Base-by-base conservation (phyloP, 2,329 filamentous ascomycete genomes). In the Hymenoscyphus fraxineus region DNA sequence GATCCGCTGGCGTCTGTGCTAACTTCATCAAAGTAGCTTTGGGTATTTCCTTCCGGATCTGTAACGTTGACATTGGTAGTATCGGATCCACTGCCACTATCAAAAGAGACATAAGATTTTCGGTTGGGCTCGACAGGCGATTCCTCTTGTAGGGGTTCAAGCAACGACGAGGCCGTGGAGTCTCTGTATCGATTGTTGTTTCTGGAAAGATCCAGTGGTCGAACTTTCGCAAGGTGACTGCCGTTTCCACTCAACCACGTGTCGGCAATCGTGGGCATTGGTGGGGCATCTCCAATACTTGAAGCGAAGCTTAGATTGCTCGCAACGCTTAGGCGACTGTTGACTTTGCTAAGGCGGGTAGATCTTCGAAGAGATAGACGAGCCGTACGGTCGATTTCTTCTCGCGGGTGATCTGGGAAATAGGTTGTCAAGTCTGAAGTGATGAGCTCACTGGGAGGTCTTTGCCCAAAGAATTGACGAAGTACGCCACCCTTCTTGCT, bases 371-470 rank as follows among this genome's bases (percentile, higher is more conserved):
- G 90, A 0, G 94, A 97, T 78, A 97, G 86, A 59, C 95, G 90
- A 67, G 97, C 93, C 0, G 95, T 98, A 71, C 93, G 90, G 77
- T 98, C 95, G 75, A 99, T 97, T 71, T 96, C 92, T 75, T 97
- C 93, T 63, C 92, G 88, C 59, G 93, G 88, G 73, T 98, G 94
- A 73, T 96, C 93, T 0, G 95, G 95, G 82, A 99, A 99, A 81
- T 98, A 99, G 0, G 93, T 96, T 1, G 92, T 95, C 65, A 99
- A 81, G 75, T 99, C 95, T 27, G 95, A 96, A 32, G 94, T 94
- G 74, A 99, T 99, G 75, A 99, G 85, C 80, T 99, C 95, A 79
- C 94, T 98, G 1, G 95, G 95, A 19, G 95, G 95, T 71, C 95
- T 85, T 68, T 95, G 88, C 40, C 94, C 94, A 72, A 96, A 95